Evolutionary conservation across 2,329 filamentous ascomycete genomes (phyloP).

Genomic region (Neoascochyta sp.): DNA sequence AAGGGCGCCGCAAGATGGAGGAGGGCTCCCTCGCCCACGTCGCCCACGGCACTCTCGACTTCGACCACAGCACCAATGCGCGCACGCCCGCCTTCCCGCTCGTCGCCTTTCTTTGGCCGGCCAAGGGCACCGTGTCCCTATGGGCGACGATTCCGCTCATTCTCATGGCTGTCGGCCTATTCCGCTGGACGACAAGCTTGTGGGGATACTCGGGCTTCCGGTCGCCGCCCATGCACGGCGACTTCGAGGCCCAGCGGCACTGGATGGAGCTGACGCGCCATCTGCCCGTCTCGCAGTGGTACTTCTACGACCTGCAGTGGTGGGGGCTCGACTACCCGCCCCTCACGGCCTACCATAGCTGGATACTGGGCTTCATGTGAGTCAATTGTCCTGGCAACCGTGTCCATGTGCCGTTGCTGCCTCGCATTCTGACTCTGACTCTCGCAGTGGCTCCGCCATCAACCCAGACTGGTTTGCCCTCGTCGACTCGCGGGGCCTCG

Average conservation of each 20-base stretch:
- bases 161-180: slow-evolving; percentile 84
- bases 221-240: slow-evolving; percentile 85
- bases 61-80: slow-evolving; percentile 45
- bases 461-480: slow-evolving; percentile 85
- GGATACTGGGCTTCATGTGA: slow-evolving; percentile 80
- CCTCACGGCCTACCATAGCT: slow-evolving; percentile 96
- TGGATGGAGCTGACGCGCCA: slow-evolving; percentile 98
- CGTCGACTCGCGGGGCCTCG: slow-evolving; percentile 73
- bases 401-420: too few species aligned
- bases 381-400: slow-evolving; percentile 17
- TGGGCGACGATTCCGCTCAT: slow-evolving; percentile 88
- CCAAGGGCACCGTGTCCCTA: slow-evolving; percentile 77
- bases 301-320: slow-evolving; percentile 93
- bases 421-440: slow-evolving; percentile 11
- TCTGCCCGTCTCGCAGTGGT: slow-evolving; percentile 90
- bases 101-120: slow-evolving; percentile 91
- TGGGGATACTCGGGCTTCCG: slow-evolving; percentile 93
- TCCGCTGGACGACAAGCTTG: slow-evolving; percentile 85
- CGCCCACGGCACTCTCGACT: slow-evolving; percentile 43
- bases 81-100: slow-evolving; percentile 76
- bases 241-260: slow-evolving; percentile 96
- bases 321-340: slow-evolving; percentile 98
- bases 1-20: slow-evolving; percentile 44
- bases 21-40: slow-evolving; percentile 38
- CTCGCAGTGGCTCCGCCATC: slow-evolving; percentile 63